Conservation (phyloP, 192 early-diverging fungal species). For the Fimicolochytrium jonesii region DNA sequence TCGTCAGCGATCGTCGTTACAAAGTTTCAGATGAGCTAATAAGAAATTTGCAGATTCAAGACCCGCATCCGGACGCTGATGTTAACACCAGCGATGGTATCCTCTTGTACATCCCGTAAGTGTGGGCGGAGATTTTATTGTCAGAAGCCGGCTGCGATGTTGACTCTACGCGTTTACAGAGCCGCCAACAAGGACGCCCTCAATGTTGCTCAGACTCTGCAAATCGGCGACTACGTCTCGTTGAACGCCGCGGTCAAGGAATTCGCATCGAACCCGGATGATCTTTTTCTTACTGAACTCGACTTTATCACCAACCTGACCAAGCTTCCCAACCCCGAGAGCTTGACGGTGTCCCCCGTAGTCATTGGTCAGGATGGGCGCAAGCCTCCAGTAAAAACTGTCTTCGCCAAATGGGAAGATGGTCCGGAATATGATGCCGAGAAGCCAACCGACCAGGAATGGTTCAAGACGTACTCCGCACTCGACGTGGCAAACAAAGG, state of each 20-base stretch:
- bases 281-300: conserved; percentile 9
- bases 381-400: neutral
- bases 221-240: neutral
- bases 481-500: neutral
- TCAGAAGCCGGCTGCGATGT: neutral
- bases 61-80: neutral
- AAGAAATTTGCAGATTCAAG: conserved; percentile 8
- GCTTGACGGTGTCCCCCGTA: neutral
- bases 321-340: neutral
- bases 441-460: neutral
- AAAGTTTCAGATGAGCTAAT: no score
- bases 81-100: conserved; percentile 12
- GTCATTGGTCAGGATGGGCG: conserved; percentile 6
- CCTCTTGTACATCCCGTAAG: neutral
- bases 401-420: conserved; percentile 4
- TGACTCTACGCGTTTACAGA: neutral
- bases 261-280: neutral
- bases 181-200: neutral
- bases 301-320: conserved; percentile 6
- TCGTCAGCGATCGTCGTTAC: no score
- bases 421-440: neutral
- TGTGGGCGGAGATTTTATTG: neutral
- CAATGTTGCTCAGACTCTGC: neutral
- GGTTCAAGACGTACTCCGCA: conserved; percentile 2
- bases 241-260: conserved; percentile 1